Evolutionary conservation across 2,329 filamentous ascomycete species (phyloP), one percentile per base, ranked within the genome.

Genomic region (Decorospora gaudefroyi): DNA sequence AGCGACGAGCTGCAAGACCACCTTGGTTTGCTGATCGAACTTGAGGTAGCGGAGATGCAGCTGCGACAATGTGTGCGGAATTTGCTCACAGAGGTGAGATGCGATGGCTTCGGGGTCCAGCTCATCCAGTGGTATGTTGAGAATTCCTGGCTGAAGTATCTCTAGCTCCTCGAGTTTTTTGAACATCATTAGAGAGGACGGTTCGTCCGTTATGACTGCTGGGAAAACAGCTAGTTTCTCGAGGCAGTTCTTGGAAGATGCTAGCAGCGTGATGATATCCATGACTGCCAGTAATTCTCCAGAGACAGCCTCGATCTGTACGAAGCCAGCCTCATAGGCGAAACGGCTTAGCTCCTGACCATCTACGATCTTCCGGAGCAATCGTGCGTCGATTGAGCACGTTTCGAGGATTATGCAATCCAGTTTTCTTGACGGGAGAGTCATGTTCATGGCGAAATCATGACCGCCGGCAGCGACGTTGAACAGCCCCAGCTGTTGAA

Each of bases 381-480:
- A 23, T 6, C 34, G 34, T 15, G n/a, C 1, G 22, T 18, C 12
- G 0, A 38, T 6, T 4, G 9, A 15, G 13, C 42, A 31, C 1
- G 2, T 9, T 8, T 13, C 2, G 29, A 27, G 13, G 10, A n/a
- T 1, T 8, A 34, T 7, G 3, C 2, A 1, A 1, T 6, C 1
- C n/a, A 44, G 27, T 4, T 16, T 32, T 6, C 3, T 35, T 2
- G 27, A 28, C 1, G 28, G 13, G 4, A 38, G 16, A 5, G 9
- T 10, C 4, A n/a, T n/a, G n/a, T 18, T 8, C 7, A 8, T 0
- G 8, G 25, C 19, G n/a, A 38, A 32, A 2, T 6, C n/a, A 15
- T 44, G 33, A 8, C 34, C 41, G 4, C 17, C 34, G 2, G 17
- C 15, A 18, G 32, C 40, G 11, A 43, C 11, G n/a, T 26, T 11